Conservation (phyloP, 116 monocot species). For the Dioscorea cayenensis region DNA sequence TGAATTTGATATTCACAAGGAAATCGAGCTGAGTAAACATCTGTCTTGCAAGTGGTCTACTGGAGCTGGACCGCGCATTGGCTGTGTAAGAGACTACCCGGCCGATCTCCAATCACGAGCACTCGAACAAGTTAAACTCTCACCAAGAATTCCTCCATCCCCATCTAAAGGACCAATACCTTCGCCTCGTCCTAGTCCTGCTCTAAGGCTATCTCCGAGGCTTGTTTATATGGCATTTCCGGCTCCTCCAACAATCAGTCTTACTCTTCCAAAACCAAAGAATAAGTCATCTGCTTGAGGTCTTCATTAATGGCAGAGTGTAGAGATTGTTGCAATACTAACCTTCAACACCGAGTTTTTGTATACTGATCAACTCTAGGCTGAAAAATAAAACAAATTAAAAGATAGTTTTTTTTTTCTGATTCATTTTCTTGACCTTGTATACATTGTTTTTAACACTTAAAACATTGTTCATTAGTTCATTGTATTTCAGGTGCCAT, state of each 20-base stretch:
- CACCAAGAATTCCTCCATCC: slow-evolving; percentile 33
- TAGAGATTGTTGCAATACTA: neutral
- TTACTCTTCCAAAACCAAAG: slow-evolving; percentile 24
- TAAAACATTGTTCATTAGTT: neutral
- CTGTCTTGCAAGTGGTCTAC: slow-evolving; percentile 49
- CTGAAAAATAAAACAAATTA: neutral
- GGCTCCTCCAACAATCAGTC: slow-evolving; percentile 36
- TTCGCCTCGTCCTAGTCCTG: slow-evolving; percentile 62
- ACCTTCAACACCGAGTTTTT: neutral
- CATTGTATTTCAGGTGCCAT: neutral
- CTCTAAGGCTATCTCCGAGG: slow-evolving; percentile 48
- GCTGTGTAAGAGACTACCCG: slow-evolving; percentile 68
- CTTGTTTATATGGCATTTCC: slow-evolving; percentile 39
- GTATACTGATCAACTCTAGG: neutral
- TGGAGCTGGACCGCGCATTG: slow-evolving; percentile 65
- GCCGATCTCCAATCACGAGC: slow-evolving; percentile 57
- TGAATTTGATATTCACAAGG: neutral
- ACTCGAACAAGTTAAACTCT: slow-evolving; percentile 66
- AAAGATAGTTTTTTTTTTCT: neutral
- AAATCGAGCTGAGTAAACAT: slow-evolving; percentile 1
- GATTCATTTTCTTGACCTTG: neutral
- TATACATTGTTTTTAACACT: neutral
- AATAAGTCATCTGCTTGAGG: neutral
- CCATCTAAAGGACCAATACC: slow-evolving; percentile 53
- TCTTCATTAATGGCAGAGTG: neutral